Base-by-base conservation (phyloP, 2,329 filamentous ascomycete species). In the Nothomitra cinnamomea region DNA sequence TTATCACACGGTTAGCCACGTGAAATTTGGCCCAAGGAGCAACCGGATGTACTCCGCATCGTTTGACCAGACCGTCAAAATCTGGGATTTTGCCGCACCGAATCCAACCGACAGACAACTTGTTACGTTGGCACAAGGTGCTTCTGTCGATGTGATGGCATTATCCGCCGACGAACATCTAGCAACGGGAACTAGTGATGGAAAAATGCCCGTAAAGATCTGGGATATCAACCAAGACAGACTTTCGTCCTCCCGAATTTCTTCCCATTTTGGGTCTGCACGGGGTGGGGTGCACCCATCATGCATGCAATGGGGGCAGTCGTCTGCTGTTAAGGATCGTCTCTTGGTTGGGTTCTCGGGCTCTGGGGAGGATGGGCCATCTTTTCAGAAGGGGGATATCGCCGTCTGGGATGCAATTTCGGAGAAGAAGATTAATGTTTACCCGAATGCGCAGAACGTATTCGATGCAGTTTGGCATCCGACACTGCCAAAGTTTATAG, bases 401-500 rank as follows among this genome's bases (percentile, higher is more conserved):
- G 72, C 70, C 41, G 57, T 79, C 1, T 82, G 76, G 76, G 69
- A 73, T 56, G 59, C 77, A 2, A 60, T 64, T 13, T 68, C 71
- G 35, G 63, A 66, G 2, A 58, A 62, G 8, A 59, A 66, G 22
- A 57, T 75, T 1, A 58, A 64, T n/a, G 61, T 79, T 0, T 62
- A 64, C 10, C 71, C 71, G 1, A 68, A 70, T 15, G 70, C 71
- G 1, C 72, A 72, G 36, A 77, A 76, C 55, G 70, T 80, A 0
- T 80, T 79, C 58, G 77, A 81, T 57, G 65, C 76, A 1, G 68
- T 73, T 1, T 82, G 78, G 72, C 77, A 79, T 58, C 71, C 74
- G 0, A 64, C 57, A 6, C 61, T 72, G 3, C 65, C 66, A 3
- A 60, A 69, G 2, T 79, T 82, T 59, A 76, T 72, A 10, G 73